A percentile compares a stretch with the other conserved stretches of the same genome.
Evolutionary conservation across 192 early-diverging fungal species (phyloP).

Genomic region (Dissophora ornata): DNA sequence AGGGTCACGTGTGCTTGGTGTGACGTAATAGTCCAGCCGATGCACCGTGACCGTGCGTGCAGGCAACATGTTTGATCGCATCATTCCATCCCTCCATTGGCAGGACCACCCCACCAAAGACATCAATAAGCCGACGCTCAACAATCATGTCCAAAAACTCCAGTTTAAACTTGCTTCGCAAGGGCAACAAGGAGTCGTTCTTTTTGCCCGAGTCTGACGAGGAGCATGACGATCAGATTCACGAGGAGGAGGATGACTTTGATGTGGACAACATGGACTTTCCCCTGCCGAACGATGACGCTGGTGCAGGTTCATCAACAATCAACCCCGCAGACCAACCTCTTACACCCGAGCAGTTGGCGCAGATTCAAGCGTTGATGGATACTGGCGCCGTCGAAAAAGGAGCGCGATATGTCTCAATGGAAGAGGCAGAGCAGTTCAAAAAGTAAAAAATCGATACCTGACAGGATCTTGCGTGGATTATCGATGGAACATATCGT

Average conservation of each 20-base stretch:
- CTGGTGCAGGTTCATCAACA: constrained; percentile 15
- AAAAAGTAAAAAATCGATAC: constrained; percentile 19
- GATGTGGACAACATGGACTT: constrained; percentile 69
- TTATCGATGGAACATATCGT: too few species aligned
- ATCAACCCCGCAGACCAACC: constrained; percentile 3
- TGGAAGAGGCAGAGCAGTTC: constrained; percentile 51
- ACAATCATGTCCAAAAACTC: constrained; percentile 42
- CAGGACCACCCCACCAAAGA: too few species aligned
- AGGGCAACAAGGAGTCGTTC: constrained; percentile 54
- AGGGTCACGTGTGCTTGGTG: too few species aligned
- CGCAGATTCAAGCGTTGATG: constrained; percentile 44
- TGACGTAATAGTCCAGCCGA: too few species aligned
- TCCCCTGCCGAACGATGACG: constrained; percentile 53
- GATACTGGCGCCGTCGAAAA: constrained; percentile 34
- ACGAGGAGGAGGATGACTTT: constrained; percentile 56
- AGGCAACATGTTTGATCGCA: too few species aligned
- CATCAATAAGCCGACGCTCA: too few species aligned
- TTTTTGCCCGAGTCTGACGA: constrained; percentile 54
- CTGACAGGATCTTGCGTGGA: too few species aligned
- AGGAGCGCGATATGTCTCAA: constrained; percentile 35
- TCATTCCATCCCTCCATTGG: too few species aligned
- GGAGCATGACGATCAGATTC: constrained; percentile 16
- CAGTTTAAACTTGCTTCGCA: constrained; percentile 58
- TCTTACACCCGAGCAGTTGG: constrained; percentile 38
- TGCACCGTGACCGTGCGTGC: too few species aligned